These are phyloP conservation scores for Saccharomycopsis oosterbeekiorum DNA, from an alignment of 805 yeast genomes.

Conservation along the genomic window DNA sequence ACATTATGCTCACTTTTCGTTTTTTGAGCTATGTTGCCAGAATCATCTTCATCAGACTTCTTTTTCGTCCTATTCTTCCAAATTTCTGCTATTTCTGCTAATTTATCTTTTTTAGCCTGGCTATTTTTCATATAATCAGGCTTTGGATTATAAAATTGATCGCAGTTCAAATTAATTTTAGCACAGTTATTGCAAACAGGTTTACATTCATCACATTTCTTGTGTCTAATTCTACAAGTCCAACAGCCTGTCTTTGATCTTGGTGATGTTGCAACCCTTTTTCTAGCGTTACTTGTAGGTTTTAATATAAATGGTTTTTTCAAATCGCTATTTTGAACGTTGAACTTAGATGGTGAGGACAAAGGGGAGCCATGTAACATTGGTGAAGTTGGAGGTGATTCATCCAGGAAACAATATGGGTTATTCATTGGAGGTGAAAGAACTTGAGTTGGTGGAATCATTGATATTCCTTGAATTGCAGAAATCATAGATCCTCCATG, in stretches of 20 bases:
- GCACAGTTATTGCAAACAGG: slow-evolving; percentile 35
- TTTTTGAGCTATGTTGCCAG: not conserved
- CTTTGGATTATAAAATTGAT: slow-evolving; percentile 18
- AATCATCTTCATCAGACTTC: not conserved
- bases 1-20: not conserved
- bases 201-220: slow-evolving; percentile 49
- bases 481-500: not conserved
- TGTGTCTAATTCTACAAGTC: slow-evolving; percentile 53
- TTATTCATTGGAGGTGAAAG: not conserved
- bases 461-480: not conserved
- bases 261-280: slow-evolving; percentile 19
- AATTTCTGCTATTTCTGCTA: slow-evolving; percentile 18
- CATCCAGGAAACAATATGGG: not conserved
- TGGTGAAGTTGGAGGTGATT: not conserved
- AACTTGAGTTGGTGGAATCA: slow-evolving; percentile 3
- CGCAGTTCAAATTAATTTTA: slow-evolving; percentile 18
- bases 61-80: slow-evolving; percentile 18
- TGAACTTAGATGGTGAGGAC: not conserved
- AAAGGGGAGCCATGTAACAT: not conserved
- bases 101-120: slow-evolving; percentile 15
- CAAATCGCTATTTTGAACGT: not conserved
- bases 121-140: slow-evolving; percentile 18
- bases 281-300: slow-evolving; percentile 18
- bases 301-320: slow-evolving; percentile 12
- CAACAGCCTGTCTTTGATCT: slow-evolving; percentile 46